Percentiles rank a stretch among this genome's conserved stretches.
Conservation (phyloP, 2,329 filamentous ascomycete genomes). For the Hypoxylon sp. region DNA sequence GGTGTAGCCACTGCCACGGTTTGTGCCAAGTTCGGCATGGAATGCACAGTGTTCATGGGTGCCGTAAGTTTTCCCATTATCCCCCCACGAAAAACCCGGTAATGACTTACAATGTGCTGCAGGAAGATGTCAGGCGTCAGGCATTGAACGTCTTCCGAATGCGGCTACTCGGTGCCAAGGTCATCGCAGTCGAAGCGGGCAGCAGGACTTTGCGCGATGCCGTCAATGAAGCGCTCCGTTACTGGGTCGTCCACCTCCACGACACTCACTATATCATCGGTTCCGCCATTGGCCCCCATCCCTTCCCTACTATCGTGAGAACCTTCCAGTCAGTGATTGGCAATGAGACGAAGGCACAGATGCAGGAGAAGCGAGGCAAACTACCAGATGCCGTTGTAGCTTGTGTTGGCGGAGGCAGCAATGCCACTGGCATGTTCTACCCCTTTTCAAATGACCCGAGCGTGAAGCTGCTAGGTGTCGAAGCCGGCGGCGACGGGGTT, state of each 20-base stretch:
- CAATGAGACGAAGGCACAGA: constrained; percentile 92
- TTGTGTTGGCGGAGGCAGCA: constrained; percentile 94
- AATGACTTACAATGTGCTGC: constrained; percentile 38
- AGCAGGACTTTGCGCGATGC: constrained; percentile 85
- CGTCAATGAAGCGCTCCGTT: constrained; percentile 94
- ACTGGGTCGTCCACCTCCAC: constrained; percentile 92
- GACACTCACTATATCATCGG: constrained; percentile 99
- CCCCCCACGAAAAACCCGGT: background rate
- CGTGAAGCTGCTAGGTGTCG: constrained; percentile 92
- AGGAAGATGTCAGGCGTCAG: constrained; percentile 93
- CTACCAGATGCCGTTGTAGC: constrained; percentile 96
- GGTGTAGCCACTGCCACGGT: constrained; percentile 98
- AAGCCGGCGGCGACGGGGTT: constrained; percentile 93
- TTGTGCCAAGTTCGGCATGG: constrained; percentile 98
- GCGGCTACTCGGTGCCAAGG: constrained; percentile 92
- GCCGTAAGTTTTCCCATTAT: constrained; percentile 62
- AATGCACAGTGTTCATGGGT: constrained; percentile 98
- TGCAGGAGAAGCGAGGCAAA: constrained; percentile 85
- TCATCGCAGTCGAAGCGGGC: constrained; percentile 92
- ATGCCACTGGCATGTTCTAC: constrained; percentile 98
- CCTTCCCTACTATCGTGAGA: constrained; percentile 96
- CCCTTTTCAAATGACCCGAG: constrained; percentile 87
- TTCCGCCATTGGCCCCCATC: constrained; percentile 96
- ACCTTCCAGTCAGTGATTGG: constrained; percentile 99
- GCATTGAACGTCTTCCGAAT: constrained; percentile 99